Evolutionary conservation across 768 basidiomycete species (phyloP), one percentile per base, ranked within the genome.

Genomic region (Fistulinella prunicolor): DNA sequence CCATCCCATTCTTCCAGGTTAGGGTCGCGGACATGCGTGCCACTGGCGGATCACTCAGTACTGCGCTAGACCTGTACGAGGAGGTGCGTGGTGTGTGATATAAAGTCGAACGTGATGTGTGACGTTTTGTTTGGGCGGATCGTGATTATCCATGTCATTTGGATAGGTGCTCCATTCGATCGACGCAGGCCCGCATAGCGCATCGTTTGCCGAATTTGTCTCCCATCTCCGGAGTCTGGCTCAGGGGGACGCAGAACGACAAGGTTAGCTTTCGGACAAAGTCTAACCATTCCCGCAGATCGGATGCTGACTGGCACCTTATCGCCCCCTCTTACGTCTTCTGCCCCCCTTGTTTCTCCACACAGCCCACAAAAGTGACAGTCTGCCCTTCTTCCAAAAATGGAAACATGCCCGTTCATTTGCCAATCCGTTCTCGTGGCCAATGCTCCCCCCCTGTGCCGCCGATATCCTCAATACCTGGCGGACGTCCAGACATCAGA

Each of bases 361-460:
- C 7, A 2, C 22, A 64, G 62, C 51, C 9, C 28, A 38, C 42
- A 60, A 55, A 23, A 64, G 50, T 1, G 56, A 59, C 9, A 54
- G 46, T 30, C 26, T 66, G 16, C 60, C 51, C 9, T 66, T 68
- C 49, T 66, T 66, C 52, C 65, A 67, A 30, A 43, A 47, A 29
- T 67, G 65, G 65, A 67, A 67, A 38, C 62, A 55, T 3, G 54
- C 65, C 3, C 58, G 65, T 13, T 47, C 67, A 35, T 68, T 69
- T 14, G 60, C 67, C 1, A 67, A 63, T 28, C 65, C 65, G 0
- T 69, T 67, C 47, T 59, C 54, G 9, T 66, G 67, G 65, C 65
- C 65, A 0, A 63, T 69, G 62, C 59, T 68, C 2, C 65, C 65
- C 3, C 0, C 36, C 0, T 51, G 24, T 17, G 56, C 65, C 7